phyloP scores from a whole-genome alignment of 306 rosid species.

The Chamaecrista fasciculata region DNA sequence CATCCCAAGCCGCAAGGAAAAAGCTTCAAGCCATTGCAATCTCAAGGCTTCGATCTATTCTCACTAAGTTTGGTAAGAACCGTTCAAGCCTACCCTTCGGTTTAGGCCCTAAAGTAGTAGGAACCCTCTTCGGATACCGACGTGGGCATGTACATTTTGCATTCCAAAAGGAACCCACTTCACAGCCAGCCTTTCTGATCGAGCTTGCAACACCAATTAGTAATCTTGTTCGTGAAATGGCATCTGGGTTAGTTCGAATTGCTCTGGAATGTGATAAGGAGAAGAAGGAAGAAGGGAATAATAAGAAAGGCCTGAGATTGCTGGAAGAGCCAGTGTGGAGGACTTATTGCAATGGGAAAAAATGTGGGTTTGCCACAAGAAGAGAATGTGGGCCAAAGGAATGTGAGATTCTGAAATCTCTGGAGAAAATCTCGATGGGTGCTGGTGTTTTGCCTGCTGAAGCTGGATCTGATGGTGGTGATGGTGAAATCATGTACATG shows the following conservation, averaged over 20 bases:
- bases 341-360: conserved; percentile 89
- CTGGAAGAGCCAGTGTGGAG: conserved; percentile 89
- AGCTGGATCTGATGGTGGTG: conserved; percentile 58
- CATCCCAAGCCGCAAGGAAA: conserved; percentile 42
- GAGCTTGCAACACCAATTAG: conserved; percentile 93
- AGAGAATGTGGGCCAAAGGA: conserved; percentile 88
- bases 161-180: conserved; percentile 72
- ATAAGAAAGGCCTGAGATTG: conserved; percentile 44
- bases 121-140: conserved; percentile 87
- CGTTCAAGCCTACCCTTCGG: conserved; percentile 57
- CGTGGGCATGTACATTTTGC: conserved; percentile 94
- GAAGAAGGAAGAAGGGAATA: conserved; percentile 48
- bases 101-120: conserved; percentile 72
- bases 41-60: conserved; percentile 75
- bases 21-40: conserved; percentile 69
- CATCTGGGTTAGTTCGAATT: conserved; percentile 91
- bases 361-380: conserved; percentile 80
- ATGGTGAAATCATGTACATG: conserved; percentile 86
- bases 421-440: conserved; percentile 95
- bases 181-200: conserved; percentile 79
- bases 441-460: conserved; percentile 88
- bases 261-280: conserved; percentile 87
- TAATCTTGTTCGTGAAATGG: conserved; percentile 95
- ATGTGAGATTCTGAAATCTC: conserved; percentile 80
- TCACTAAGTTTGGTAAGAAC: conserved; percentile 64